Evolutionary conservation across 192 early-diverging fungal species (phyloP), one percentile per base, ranked within the genome.

Genomic region (Gryganskiella cystojenkinii): DNA sequence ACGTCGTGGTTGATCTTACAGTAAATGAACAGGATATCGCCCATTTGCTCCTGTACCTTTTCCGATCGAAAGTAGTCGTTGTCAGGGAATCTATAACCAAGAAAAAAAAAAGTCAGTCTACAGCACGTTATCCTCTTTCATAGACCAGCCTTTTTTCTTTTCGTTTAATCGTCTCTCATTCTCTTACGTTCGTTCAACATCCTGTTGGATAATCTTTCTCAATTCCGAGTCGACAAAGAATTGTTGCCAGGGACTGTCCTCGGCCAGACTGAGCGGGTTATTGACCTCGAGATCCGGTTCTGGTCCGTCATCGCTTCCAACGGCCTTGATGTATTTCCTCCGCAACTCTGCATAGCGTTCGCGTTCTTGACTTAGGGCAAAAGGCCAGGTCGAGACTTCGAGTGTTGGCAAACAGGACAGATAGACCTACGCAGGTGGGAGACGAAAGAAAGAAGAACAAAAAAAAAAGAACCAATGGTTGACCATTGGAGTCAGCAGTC

Each of bases 201-300:
- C 97, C 80, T 95, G 92, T 31, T 83, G 81, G 56, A 99, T 99
- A 13, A 94, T 84, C 59, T 90, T 90, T 52, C 89, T 82, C 30
- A 98, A 87, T 70, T 96, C 94, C 19, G 86, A 84, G 82, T 99
- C 96, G 46, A 87, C 81, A 81, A 96, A 97, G 64, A 94, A 97
- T 73, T 94, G 93, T 56, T 88, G 88, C 97, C 97, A 99, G 13
- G 96, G 96, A 73, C 94, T 98, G 87, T 94, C 91, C 53, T 95
- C 92, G 40, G 91, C 92, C 64, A 94, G 73, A 66, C 91, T 91
- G 45, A 99, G 85, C 11, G 97, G 97, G 70, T 99, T 94, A 80
- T 96, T 93, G 13, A 89, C 74, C 28, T 81, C 85, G 53, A 90
- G 81, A 79, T 96, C 92, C 4, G 64, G 85, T 6, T 80, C 67